Base-by-base conservation (phyloP, 2,329 filamentous ascomycete species). In the Colletotrichum horii region DNA sequence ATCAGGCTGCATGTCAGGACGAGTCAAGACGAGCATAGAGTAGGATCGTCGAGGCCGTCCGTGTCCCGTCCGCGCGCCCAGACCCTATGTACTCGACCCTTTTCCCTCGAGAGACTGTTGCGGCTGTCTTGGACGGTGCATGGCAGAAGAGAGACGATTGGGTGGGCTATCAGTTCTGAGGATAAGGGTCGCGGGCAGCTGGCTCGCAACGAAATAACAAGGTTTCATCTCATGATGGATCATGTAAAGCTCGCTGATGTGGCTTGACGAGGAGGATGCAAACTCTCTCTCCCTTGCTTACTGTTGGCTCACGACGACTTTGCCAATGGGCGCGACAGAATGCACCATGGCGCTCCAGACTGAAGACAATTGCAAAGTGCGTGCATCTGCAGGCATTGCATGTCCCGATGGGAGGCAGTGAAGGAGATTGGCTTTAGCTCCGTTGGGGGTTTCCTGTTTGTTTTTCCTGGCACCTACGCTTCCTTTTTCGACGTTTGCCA, bases 191-290 rank as follows among this genome's bases (percentile, higher is more conserved):
- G 24, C 66, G 24, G 52, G 34, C 67, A 48, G 16, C 34, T 32
- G 64, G 73, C 69, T 75, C 64, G 73, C 70, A 68, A 38, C 34
- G 73, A 73, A 75, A 75, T 75, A 32, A 75, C 64, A 64, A 65
- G 70, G 73, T 75, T 73, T 75, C 73, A 75, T 73, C 26, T 56
- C 73, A 68, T 61, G 38, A 48, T 48, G n/a, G n/a, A 48, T 48
- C 38, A n/a, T 48, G 38, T 48, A 48, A n/a, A 48, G 38, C 38
- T 19, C 30, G 26, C 48, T 61, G 36, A 28, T 64, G 60, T 58
- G 64, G n/a, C 48, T 75, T 55, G 38, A 48, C 38, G 19, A n/a
- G 38, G 28, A 22, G 30, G 28, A 26, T 43, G 56, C 32, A 48
- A 67, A 55, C 38, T 55, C 65, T 72, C 48, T 30, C 61, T 74